Base-by-base conservation (phyloP, 116 monocot species). In the Dioscorea cayenensis region DNA sequence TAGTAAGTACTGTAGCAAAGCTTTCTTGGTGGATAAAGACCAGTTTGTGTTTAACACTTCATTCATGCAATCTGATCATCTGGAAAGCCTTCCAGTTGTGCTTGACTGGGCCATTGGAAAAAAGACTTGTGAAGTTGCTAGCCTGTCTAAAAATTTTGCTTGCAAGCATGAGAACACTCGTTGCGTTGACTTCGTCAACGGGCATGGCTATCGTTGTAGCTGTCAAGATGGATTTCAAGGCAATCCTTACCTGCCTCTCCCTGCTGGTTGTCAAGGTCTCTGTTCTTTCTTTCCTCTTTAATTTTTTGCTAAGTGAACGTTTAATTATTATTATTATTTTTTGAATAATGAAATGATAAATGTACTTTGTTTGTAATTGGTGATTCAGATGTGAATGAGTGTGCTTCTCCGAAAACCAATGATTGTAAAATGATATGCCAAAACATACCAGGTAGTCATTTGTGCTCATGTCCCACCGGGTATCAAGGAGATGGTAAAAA, bases 201-300 rank as follows among this genome's bases (percentile, higher is more conserved):
- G 82, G 1, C 60, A 66, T 2, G 92, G 91, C 9, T 91, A 91
- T 22, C 68, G 71, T 0, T 91, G 91, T 52, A 73, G 55, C 14
- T 91, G 91, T 73, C 49, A 43, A 18, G 28, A 36, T 11, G 90
- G 87, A 8, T 85, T 69, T 52, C 63, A 64, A 11, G 87, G 90
- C 0, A 91, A 91, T 51, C 87, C 87, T 23, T 84, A 87, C 38
- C 78, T 91, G 11, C 32, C 32, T 32, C 32, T 32, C 4, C 4
- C 23, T 11, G 4, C 71, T 36, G 87, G 90, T 1, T 91, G 90
- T 71, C 75, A 83, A 82, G 90, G 90, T 77, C 50, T 2, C 25
- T 25, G 1, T 25, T 25, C 25, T 25, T 25, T 0, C 25, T 25
- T 25, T 25, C 25, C 25, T 25, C 25, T 25, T 25, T n/a, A n/a